phyloP scores from a whole-genome alignment of 177 flowering plant genomes.

The Vitis hybrid region DNA sequence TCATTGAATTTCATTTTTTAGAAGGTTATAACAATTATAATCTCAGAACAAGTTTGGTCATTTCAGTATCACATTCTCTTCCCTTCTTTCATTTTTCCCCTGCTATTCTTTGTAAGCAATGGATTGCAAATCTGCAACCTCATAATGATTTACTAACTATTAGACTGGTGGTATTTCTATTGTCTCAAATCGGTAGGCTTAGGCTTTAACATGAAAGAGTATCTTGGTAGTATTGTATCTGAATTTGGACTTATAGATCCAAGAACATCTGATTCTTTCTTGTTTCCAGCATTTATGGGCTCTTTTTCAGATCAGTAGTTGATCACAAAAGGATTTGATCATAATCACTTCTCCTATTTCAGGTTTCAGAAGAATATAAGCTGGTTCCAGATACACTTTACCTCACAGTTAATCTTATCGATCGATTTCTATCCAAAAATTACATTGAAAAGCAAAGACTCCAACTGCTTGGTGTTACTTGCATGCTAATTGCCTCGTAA shows the following conservation, averaged over 20 bases:
- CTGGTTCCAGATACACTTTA: slow-evolving; percentile 72
- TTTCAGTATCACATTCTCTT: not conserved
- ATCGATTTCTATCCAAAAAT: slow-evolving; percentile 69
- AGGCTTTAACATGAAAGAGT: too few species aligned
- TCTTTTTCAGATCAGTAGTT: too few species aligned
- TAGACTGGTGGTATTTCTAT: too few species aligned
- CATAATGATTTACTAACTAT: too few species aligned
- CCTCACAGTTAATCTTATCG: slow-evolving; percentile 66
- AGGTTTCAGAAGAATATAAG: slow-evolving; percentile 84
- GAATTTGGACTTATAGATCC: too few species aligned
- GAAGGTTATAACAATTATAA: not conserved
- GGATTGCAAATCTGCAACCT: too few species aligned
- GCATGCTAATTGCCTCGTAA: slow-evolving; percentile 85
- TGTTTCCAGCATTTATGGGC: too few species aligned
- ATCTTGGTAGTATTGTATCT: too few species aligned
- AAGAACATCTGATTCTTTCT: too few species aligned
- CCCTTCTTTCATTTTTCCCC: not conserved
- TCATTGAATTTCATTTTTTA: not conserved
- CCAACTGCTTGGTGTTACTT: slow-evolving; percentile 70
- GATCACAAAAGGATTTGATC: too few species aligned
- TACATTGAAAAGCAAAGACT: slow-evolving; percentile 54
- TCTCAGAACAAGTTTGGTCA: not conserved
- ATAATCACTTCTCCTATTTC: slow-evolving; percentile 8
- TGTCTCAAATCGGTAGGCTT: too few species aligned
- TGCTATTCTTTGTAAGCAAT: too few species aligned